Base-by-base conservation (phyloP, 805 yeast genomes). In the Maudiozyma serrabonitensis region DNA sequence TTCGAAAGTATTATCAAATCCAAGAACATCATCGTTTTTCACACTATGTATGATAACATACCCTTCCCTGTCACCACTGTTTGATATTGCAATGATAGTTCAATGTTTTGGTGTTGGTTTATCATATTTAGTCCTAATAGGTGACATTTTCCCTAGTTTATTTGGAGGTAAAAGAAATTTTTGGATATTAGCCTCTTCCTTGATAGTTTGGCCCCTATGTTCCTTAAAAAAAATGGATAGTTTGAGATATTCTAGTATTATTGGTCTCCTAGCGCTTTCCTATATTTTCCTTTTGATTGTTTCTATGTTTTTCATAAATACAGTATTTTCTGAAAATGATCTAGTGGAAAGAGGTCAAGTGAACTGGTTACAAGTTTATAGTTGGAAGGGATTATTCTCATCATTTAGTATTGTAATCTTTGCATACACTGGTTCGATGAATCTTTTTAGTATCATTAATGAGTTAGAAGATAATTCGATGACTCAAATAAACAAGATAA, bases 351-450 rank as follows among this genome's bases (percentile, higher is more conserved):
- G 70, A 34, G 81, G 82, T 11, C 65, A 63, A 0, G 54, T 79
- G 7, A 67, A 70, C 31, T 63, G 72, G 60, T 57, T 70, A 50
- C 55, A 62, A n/a, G 72, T 78, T 1, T 71, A 75, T 39, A 71
- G 74, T 23, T 52, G 66, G 31, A 68, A 68, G 46, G 75, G 76
- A 1, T 61, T 78, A 7, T 67, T 83, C 50, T 74, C 84, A 23
- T 79, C 88, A 7, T 81, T 86, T 58, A 84, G 87, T 25, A 82
- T 86, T 49, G 76, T 85, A 37, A 82, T 86, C 13, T 82, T 86
- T 66, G 93, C 95, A 1, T 86, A 76, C 64, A 84, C 91, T 0
- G 88, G 93, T 46, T 84, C 84, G 51, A 91, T 86, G 69, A 86
- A 84, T 65, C 79, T 85, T 73, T 84, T 82, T 62, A 81, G 88